Conservation (phyloP, 176 grass and related monocot species). For the Pontederia crassipes region DNA sequence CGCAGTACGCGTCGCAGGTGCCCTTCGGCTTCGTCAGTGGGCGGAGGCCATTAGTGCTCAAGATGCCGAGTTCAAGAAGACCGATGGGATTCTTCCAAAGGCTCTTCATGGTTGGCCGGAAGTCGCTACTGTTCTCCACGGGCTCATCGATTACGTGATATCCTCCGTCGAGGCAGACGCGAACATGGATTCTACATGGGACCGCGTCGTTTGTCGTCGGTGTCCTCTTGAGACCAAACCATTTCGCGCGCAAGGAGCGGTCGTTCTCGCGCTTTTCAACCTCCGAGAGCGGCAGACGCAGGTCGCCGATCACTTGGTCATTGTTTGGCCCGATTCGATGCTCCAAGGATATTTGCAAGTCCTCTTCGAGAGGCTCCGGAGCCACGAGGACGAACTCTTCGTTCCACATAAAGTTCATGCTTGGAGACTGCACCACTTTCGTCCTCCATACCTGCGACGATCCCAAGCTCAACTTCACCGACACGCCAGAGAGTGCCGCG, state of each 20-base stretch:
- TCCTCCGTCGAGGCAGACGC: constrained; percentile 66
- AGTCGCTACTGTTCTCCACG: constrained; percentile 77
- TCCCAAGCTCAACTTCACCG: constrained; percentile 52
- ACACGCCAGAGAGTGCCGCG: constrained; percentile 36
- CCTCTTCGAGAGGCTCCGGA: constrained; percentile 86
- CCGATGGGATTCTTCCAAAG: constrained; percentile 80
- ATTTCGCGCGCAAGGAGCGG: constrained; percentile 33
- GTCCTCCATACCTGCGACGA: constrained; percentile 40
- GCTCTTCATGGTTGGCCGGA: constrained; percentile 83
- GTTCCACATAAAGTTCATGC: constrained; percentile 59
- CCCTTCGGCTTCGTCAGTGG: constrained; percentile 56
- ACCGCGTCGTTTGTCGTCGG: constrained; percentile 59
- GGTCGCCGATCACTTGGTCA: constrained; percentile 51
- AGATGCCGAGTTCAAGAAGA: constrained; percentile 83
- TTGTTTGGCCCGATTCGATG: constrained; percentile 56
- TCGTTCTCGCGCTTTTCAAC: constrained; percentile 50
- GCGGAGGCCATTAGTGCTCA: constrained; percentile 50
- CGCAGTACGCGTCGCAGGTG: constrained; percentile 84
- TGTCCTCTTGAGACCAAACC: constrained; percentile 54
- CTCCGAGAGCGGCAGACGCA: constrained; percentile 24
- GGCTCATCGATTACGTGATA: constrained; percentile 95
- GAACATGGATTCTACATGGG: constrained; percentile 53
- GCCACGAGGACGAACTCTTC: constrained; percentile 80
- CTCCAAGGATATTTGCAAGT: constrained; percentile 50
- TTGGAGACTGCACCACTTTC: constrained; percentile 47